A percentile compares a stretch with the other conserved stretches of the same genome.
phyloP scores from a whole-genome alignment of 805 yeast genomes.

The Jamesozyma rosinii region DNA sequence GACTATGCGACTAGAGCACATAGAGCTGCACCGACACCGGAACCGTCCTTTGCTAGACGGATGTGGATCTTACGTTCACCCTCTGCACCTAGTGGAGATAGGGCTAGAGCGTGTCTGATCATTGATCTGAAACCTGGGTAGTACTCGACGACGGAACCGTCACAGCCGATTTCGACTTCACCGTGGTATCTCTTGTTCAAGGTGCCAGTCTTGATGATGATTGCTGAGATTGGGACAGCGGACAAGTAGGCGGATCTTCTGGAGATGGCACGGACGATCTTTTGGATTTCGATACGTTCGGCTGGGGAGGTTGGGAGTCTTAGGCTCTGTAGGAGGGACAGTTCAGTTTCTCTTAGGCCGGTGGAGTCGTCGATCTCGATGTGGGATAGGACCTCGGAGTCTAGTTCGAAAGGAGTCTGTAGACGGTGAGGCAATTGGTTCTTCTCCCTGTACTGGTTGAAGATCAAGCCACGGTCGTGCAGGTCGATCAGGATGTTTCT shows the following conservation, averaged over 20 bases:
- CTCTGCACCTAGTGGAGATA: constrained; percentile 63
- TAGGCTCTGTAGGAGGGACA: constrained; percentile 53
- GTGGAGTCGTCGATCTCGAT: constrained; percentile 79
- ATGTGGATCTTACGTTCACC: constrained; percentile 66
- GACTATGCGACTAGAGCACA: constrained; percentile 51
- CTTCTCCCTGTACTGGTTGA: constrained; percentile 41
- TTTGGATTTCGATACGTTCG: constrained; percentile 70
- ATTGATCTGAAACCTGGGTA: constrained; percentile 83
- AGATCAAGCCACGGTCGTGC: constrained; percentile 47
- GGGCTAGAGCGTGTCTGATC: constrained; percentile 68
- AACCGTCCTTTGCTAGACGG: constrained; percentile 85
- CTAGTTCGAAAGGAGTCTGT: constrained; percentile 66
- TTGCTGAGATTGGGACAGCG: constrained; percentile 84
- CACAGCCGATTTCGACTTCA: constrained; percentile 89
- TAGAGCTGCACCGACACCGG: constrained; percentile 94
- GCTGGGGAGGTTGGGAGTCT: constrained; percentile 58
- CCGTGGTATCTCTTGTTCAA: constrained; percentile 47
- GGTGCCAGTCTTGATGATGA: constrained; percentile 56
- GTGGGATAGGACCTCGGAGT: constrained; percentile 72
- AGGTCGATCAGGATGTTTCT: constrained; percentile 67
- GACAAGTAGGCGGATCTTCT: constrained; percentile 80
- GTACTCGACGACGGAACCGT: constrained; percentile 88
- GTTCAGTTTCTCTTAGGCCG: constrained; percentile 59
- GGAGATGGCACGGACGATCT: constrained; percentile 71
- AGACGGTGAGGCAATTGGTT: constrained; percentile 47